Percentiles rank a stretch among this genome's conserved stretches.
These are phyloP conservation scores for Spatholobus suberectus DNA, from an alignment of 306 rosid genomes.

Conservation along the genomic window DNA sequence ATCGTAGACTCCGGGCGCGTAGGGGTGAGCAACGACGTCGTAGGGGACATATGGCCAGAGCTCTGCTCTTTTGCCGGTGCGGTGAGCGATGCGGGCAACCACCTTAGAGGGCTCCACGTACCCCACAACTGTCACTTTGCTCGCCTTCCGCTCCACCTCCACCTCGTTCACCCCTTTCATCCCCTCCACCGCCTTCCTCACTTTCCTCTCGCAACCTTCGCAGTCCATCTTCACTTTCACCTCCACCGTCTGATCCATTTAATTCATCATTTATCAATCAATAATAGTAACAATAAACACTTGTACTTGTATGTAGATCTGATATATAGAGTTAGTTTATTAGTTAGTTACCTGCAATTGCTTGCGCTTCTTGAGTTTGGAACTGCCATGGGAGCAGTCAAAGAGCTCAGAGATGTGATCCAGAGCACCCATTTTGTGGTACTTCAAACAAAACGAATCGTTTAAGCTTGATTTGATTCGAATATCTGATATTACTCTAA, in stretches of 20 bases:
- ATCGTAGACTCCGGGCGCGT: slow-evolving; percentile 75
- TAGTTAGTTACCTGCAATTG: slow-evolving; percentile 67
- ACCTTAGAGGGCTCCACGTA: slow-evolving; percentile 75
- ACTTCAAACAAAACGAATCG: too few species aligned
- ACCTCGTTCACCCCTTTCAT: slow-evolving; percentile 82
- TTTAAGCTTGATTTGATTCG: too few species aligned
- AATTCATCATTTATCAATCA: too few species aligned
- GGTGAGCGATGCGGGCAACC: slow-evolving; percentile 70
- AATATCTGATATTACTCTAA: too few species aligned
- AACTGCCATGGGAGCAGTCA: slow-evolving; percentile 49
- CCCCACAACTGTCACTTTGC: slow-evolving; percentile 73
- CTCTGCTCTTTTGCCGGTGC: slow-evolving; percentile 93
- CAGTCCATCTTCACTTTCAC: slow-evolving; percentile 89
- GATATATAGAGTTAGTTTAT: too few species aligned
- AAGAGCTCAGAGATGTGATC: slow-evolving; percentile 60
- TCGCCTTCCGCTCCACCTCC: slow-evolving; percentile 64
- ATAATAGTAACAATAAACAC: too few species aligned
- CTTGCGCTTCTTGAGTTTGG: slow-evolving; percentile 53
- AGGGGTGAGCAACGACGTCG: slow-evolving; percentile 81
- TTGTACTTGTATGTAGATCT: too few species aligned
- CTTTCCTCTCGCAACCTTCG: slow-evolving; percentile 92
- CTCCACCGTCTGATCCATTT: slow-evolving; percentile 86
- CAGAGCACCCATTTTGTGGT: slow-evolving; percentile 46
- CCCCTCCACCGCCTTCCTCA: slow-evolving; percentile 75
- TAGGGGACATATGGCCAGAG: slow-evolving; percentile 85